phyloP scores from a whole-genome alignment of 495 filamentous ascomycete species.

The Chaetomium tenue region DNA sequence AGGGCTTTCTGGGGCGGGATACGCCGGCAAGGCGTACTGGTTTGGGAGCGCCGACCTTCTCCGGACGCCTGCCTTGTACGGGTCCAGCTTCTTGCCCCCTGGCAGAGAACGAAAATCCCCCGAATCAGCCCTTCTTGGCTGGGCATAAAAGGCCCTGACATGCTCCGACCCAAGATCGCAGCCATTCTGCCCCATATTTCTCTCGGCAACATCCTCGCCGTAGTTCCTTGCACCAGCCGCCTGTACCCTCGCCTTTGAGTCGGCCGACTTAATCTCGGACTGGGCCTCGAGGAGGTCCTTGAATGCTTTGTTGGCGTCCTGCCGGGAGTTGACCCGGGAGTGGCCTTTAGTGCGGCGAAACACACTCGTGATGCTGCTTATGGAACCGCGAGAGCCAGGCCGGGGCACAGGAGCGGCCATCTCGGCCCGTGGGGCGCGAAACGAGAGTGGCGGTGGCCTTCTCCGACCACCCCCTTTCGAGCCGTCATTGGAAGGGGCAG shows the following conservation, averaged over 20 bases:
- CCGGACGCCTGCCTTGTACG: not conserved
- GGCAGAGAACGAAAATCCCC: not conserved
- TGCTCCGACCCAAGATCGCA: constrained; percentile 33
- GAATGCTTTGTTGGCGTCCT: constrained; percentile 30
- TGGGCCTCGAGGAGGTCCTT: constrained; percentile 55
- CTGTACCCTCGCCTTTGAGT: constrained; percentile 47
- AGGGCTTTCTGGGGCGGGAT: not conserved
- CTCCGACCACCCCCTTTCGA: constrained; percentile 20
- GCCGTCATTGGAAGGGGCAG: constrained; percentile 7
- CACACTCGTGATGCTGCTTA: constrained; percentile 5
- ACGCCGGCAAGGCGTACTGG: not conserved
- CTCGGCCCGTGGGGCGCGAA: constrained; percentile 23
- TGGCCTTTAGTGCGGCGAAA: constrained; percentile 9
- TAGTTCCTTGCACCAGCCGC: constrained; percentile 50
- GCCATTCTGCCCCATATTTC: constrained; percentile 47
- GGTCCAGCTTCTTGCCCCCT: not conserved
- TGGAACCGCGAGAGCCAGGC: constrained; percentile 22
- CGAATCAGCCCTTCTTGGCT: constrained; percentile 10
- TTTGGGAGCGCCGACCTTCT: not conserved
- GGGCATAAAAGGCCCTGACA: constrained; percentile 36
- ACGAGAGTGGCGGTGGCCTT: constrained; percentile 33
- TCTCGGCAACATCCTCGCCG: constrained; percentile 56
- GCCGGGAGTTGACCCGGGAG: constrained; percentile 27
- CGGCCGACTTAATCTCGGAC: constrained; percentile 45
- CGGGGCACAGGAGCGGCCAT: constrained; percentile 16